Evolutionary conservation across 768 basidiomycete genomes (phyloP).

Genomic region (Suillus clintonianus): DNA sequence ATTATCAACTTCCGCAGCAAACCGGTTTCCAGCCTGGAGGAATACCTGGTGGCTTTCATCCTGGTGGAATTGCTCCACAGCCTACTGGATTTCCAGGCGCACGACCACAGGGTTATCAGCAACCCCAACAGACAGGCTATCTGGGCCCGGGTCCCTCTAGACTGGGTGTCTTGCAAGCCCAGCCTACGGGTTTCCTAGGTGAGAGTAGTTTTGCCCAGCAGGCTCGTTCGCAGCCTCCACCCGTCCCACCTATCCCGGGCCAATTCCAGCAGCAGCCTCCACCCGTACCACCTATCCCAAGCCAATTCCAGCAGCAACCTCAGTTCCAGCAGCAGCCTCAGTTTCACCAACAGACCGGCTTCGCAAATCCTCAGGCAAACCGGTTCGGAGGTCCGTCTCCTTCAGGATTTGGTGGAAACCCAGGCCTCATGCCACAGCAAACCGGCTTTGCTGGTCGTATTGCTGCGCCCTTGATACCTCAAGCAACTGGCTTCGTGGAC

Average conservation of each 20-base stretch:
- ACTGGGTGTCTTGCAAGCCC: constrained; percentile 44
- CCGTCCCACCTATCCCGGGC: constrained; percentile 63
- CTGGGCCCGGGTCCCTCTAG: constrained; percentile 33
- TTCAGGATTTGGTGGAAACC: constrained; percentile 10
- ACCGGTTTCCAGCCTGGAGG: constrained; percentile 27
- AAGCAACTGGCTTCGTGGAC: constrained; percentile 80
- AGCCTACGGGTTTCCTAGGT: constrained; percentile 54
- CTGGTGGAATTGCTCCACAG: constrained; percentile 56
- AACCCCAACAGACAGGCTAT: constrained; percentile 45
- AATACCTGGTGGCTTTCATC: constrained; percentile 30
- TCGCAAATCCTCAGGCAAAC: constrained; percentile 57
- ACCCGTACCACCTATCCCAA: constrained; percentile 65
- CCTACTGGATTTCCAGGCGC: constrained; percentile 53
- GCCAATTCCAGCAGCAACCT: constrained; percentile 65
- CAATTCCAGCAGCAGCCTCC: constrained; percentile 60
- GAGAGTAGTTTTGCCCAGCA: constrained; percentile 35
- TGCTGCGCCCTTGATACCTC: constrained; percentile 57
- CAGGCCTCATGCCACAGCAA: constrained; percentile 20
- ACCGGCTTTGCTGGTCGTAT: constrained; percentile 53
- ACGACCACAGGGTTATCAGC: constrained; percentile 20
- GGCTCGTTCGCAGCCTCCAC: constrained; percentile 51
- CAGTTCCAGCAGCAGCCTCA: no score
- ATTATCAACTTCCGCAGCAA: constrained; percentile 47
- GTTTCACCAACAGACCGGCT: constrained; percentile 46
- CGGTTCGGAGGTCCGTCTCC: constrained; percentile 38